Base-by-base conservation (phyloP, 306 rosid species). In the Lathyrus oleraceus region DNA sequence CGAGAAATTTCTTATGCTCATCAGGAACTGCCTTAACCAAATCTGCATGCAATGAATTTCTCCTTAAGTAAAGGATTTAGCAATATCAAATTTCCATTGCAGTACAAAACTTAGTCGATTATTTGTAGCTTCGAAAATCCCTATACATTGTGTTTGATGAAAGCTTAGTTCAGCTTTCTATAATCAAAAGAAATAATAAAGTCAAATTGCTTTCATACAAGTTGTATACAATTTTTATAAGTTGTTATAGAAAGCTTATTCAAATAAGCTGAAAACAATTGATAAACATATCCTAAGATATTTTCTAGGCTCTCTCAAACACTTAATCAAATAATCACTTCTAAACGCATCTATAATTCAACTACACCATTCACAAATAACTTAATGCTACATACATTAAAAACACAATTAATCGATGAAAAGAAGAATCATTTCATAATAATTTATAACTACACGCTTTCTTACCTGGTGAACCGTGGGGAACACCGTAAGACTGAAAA, bases 11-110 rank as follows among this genome's bases (percentile, higher is more conserved):
- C 88, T 90, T 94, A 81, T 94, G 98, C 17, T 86, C 90, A 25
- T 90, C 96, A 63, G 97, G 97, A 76, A 94, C 96, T 28, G 90
- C 97, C 78, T 83, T 81, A 15, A 88, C 84, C 92, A 94, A 87
- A 90, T 90, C 95, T 90, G 89, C 45, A 73, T 43, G 64, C 47
- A 83, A 73, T 71, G 45, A 74, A 72, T 15, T 51, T 25, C 40
- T 48, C 68, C 58, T n/a, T 70, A 54, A 67, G 67, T 75, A 48
- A 13, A 23, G 61, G 62, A 62, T 32, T 47, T 14, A 19, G 65
- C 19, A 54, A 35, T 28, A 28, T 45, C 47, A 40, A 32, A n/a
- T 42, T 66, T 71, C 39, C 28, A 25, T 48, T 10, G 36, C 42
- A 67, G 14, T 35, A n/a, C 32, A 28, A 75, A 52, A 16, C 53